Evolutionary conservation across 306 rosid genomes (phyloP), one percentile per base, ranked within the genome.

Genomic region (Begonia loranthoides): DNA sequence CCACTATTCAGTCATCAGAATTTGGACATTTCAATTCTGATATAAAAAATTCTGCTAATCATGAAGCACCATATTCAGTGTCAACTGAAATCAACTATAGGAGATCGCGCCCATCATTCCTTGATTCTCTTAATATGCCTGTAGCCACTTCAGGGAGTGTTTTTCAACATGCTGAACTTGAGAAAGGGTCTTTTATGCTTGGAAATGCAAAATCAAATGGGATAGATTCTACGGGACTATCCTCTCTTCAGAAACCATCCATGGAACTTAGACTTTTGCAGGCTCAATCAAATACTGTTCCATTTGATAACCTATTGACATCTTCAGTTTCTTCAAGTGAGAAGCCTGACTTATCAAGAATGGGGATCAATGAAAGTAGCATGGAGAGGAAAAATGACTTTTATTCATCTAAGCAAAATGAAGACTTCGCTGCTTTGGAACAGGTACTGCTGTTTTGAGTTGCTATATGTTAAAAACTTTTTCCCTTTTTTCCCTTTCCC

Each of bases 391-490:
- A 68, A 53, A 73, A 64, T 50, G 80, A 75, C 10, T 79, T 72
- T 57, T 73, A 62, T 67, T 66, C 75, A 21, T 59, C 86, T 43
- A 66, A 85, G 55, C 78, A 83, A 36, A 75, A 83, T 65, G 99
- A 92, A 51, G 96, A 92, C 64, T 92, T 92, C 62, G 49, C 87
- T 60, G 86, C 96, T 67, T 71, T 92, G 70, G 99, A 92, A 66
- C 99, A 86, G 99, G 99, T 92, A 64, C 44, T 69, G 33, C n/a
- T 59, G 41, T 59, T 63, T 41, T 53, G 56, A 41, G 50, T 43
- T 69, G 52, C 12, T 51, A 67, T 58, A 56, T 48, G 22, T 51
- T 19, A 43, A 28, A 17, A 36, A 15, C 41, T 41, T 10, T 60
- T 55, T 28, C 36, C 46, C 54, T 40, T 11, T 19, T 36, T 46